Base-by-base conservation (phyloP, 2,329 filamentous ascomycete genomes). In the Domatiomyces globalis region DNA sequence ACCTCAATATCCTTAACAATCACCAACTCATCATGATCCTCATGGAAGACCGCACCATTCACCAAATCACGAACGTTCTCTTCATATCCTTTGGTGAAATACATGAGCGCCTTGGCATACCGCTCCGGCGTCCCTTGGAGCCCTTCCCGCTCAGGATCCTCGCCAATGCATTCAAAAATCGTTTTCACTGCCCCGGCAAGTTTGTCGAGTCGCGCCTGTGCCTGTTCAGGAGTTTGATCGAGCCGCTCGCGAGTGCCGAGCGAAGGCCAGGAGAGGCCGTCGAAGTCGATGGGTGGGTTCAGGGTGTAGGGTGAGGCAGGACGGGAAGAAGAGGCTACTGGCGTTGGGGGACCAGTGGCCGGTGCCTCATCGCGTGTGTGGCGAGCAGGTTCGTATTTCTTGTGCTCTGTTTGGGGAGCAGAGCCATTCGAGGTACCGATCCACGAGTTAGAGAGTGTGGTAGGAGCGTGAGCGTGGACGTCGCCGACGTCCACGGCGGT, bases 1-100 rank as follows among this genome's bases (percentile, higher is more conserved):
- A 96, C 80, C 65, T 95, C 89, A 63, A 98, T 96, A 63, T 96
- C 89, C 71, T 94, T 95, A 53, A 98, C 87, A 62, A 96, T 95
- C 27, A 98, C 89, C 71, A 98, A 79, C 69, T 98, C 92, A 63
- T 95, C 92, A 65, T 96, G 90, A 56, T 90, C 87, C 67, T 96
- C 92, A 63, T 95, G 84, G 70, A 98, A 98, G 50, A 96, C 85
- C 17, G 92, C 92, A 51, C 83, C 79, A 66, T 96, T 96, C 56
- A 96, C 86, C 58, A 96, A 85, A 65, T 94, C 86, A 55, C 81
- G 77, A 50, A 95, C 79, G 63, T 95, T 95, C 72, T 95, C 83
- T 71, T 96, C 88, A 66, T 98, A 98, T 44, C 92, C 92, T 67
- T 94, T 88, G 5, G 92, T 98, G 68, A 98, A 88, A 73, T 85